Percentiles rank a stretch among this genome's conserved stretches.
phyloP scores from a whole-genome alignment of 1,284 basidiomycete species.

The Pseudozyma hubeiensis region DNA sequence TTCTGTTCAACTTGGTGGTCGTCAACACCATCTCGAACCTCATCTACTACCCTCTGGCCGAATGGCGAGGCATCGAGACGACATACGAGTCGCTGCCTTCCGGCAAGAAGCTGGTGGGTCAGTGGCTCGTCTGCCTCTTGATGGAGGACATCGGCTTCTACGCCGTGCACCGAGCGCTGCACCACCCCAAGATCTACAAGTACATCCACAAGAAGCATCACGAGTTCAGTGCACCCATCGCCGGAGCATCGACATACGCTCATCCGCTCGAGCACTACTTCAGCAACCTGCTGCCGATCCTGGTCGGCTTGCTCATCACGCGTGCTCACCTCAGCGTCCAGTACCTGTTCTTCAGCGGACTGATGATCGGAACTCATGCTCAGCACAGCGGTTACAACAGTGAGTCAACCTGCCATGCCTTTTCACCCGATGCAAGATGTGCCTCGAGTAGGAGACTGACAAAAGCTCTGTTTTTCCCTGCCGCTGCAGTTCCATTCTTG shows the following conservation, averaged over 20 bases:
- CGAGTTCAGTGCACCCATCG: constrained; percentile 9
- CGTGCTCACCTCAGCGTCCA: constrained; percentile 1
- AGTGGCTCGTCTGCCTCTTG: constrained; percentile 13
- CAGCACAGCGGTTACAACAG: constrained; percentile 8
- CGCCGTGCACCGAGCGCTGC: constrained; percentile 1
- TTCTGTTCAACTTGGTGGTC: constrained; percentile 3
- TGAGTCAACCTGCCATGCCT: neutral
- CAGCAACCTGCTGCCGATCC: constrained; percentile 3
- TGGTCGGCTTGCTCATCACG: constrained; percentile 4
- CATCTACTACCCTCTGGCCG: constrained; percentile 11
- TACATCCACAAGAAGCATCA: constrained; percentile 13
- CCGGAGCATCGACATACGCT: neutral
- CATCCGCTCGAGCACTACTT: constrained; percentile 5
- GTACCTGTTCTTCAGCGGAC: constrained; percentile 1
- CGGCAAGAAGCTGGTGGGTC: constrained; percentile 7
- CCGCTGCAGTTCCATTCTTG: neutral
- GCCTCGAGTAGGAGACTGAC: too few species aligned
- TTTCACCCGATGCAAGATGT: neutral
- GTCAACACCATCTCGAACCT: constrained; percentile 15
- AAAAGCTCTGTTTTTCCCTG: neutral
- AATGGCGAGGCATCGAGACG: constrained; percentile 11
- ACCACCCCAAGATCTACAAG: constrained; percentile 2
- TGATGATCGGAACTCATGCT: neutral
- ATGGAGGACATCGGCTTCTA: constrained; percentile 9
- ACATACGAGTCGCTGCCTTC: constrained; percentile 12